Conservation (phyloP, 768 basidiomycete genomes). For the Daedaleopsis nitida region DNA sequence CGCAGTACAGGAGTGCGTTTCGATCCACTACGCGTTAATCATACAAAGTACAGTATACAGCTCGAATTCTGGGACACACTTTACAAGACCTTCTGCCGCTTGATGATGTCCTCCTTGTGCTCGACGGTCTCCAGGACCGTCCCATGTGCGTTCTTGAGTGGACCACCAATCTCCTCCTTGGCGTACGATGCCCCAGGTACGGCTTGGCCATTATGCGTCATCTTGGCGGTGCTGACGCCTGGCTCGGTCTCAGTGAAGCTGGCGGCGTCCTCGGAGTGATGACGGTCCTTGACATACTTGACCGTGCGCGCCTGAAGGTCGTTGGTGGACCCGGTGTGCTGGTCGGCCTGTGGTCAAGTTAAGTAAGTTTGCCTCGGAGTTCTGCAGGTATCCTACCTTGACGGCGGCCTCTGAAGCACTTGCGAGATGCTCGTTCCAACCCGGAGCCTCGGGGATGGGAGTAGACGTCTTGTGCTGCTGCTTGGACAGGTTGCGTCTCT, state of each 20-base stretch:
- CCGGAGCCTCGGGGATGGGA: constrained; percentile 34
- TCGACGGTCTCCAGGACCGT: constrained; percentile 12
- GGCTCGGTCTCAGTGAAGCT: constrained; percentile 15
- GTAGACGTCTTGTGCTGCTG: constrained; percentile 38
- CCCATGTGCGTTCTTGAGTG: constrained; percentile 17
- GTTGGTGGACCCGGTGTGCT: constrained; percentile 8
- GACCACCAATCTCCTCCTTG: constrained; percentile 30
- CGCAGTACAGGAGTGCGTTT: too few species aligned
- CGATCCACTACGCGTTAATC: not conserved
- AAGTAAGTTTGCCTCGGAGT: too few species aligned
- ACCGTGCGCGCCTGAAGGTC: constrained; percentile 28
- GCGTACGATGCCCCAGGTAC: constrained; percentile 23
- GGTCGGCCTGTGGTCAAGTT: constrained; percentile 35
- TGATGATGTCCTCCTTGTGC: constrained; percentile 6
- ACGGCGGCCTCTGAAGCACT: constrained; percentile 37
- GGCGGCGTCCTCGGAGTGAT: constrained; percentile 19
- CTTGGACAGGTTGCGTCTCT: constrained; percentile 34
- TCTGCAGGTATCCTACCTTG: constrained; percentile 27
- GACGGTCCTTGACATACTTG: constrained; percentile 29
- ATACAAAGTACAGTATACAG: not conserved
- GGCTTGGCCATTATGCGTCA: constrained; percentile 14
- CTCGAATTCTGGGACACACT: not conserved
- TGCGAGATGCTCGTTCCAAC: constrained; percentile 41
- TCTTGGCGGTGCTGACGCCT: constrained; percentile 13
- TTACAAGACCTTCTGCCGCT: not conserved